A percentile compares a stretch with the other conserved stretches of the same genome.
These are phyloP conservation scores for Kandelia obovata DNA, from an alignment of 345 rosid species.

Conservation along the genomic window DNA sequence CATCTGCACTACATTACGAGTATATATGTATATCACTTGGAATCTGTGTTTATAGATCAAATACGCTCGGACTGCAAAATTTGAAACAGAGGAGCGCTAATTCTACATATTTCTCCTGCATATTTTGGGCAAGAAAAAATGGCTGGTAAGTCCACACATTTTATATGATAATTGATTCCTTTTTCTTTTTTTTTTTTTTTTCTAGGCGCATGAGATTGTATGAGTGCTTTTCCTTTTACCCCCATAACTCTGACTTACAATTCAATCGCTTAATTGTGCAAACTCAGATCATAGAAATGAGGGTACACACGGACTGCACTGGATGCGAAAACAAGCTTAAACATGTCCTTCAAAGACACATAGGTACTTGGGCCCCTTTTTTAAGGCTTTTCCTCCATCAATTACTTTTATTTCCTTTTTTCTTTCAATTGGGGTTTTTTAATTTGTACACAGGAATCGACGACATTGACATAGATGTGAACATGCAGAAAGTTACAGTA, in stretches of 20 bases:
- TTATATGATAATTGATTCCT: not conserved
- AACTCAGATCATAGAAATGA: constrained; percentile 65
- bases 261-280: not conserved
- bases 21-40: too few species aligned
- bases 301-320: constrained; percentile 83
- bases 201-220: not conserved
- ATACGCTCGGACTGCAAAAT: too few species aligned
- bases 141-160: constrained; percentile 5
- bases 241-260: too few species aligned
- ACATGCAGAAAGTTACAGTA: constrained; percentile 71
- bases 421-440: not conserved
- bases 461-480: constrained; percentile 64
- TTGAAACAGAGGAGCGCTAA: not conserved
- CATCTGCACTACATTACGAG: too few species aligned
- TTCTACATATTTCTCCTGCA: not conserved
- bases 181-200: not conserved
- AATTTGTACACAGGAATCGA: constrained; percentile 53
- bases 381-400: too few species aligned
- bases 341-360: constrained; percentile 51
- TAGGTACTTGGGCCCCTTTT: constrained; percentile 37
- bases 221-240: too few species aligned
- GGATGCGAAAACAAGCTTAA: constrained; percentile 78
- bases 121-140: not conserved
- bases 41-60: not conserved
- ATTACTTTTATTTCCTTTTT: not conserved